These are phyloP conservation scores for Pisolithus orientalis DNA, from an alignment of 768 basidiomycete genomes.

Conservation along the genomic window DNA sequence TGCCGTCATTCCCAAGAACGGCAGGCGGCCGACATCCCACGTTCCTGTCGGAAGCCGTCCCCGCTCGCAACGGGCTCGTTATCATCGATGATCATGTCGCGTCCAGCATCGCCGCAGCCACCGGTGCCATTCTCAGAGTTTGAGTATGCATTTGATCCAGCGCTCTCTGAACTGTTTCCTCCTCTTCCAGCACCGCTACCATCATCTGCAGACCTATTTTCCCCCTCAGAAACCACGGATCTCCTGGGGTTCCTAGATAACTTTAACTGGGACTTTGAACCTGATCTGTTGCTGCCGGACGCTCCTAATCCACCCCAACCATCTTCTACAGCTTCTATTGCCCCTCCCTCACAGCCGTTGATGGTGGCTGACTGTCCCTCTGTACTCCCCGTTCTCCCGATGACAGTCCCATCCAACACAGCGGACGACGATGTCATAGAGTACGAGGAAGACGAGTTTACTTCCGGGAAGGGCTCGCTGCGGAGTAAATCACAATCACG, in stretches of 20 bases:
- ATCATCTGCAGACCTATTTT: slow-evolving; percentile 72
- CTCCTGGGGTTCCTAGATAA: slow-evolving; percentile 79
- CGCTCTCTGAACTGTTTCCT: slow-evolving; percentile 47
- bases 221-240: slow-evolving; percentile 70
- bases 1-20: slow-evolving; percentile 2
- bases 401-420: slow-evolving; percentile 3
- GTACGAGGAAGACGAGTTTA: slow-evolving; percentile 8
- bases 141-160: slow-evolving; percentile 64
- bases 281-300: slow-evolving; percentile 26
- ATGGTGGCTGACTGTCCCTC: not conserved
- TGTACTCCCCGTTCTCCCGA: not conserved
- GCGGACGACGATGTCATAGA: not conserved
- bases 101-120: slow-evolving; percentile 31
- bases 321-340: slow-evolving; percentile 1
- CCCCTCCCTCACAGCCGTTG: not conserved
- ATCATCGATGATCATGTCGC: slow-evolving; percentile 21
- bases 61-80: not conserved
- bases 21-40: not conserved
- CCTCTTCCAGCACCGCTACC: slow-evolving; percentile 59
- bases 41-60: too few species aligned
- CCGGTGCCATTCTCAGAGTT: slow-evolving; percentile 63
- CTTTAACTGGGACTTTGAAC: slow-evolving; percentile 61
- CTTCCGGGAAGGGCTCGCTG: slow-evolving; percentile 1
- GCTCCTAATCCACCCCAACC: slow-evolving; percentile 3
- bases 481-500: slow-evolving; percentile 9